phyloP scores from a whole-genome alignment of 441 rosid genomes.

The Adansonia grandidieri region DNA sequence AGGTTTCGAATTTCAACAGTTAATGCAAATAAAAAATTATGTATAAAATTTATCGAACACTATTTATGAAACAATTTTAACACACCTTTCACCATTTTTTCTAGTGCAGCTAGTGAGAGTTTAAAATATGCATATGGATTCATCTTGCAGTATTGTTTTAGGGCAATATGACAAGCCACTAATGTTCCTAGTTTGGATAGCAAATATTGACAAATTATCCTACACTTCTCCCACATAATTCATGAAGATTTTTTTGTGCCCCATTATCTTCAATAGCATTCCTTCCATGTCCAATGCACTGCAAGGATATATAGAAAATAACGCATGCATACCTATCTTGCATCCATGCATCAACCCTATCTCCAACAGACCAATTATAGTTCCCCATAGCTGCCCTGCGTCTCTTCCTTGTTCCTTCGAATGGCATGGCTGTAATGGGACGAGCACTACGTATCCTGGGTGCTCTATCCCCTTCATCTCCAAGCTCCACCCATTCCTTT shows the following conservation, averaged over 20 bases:
- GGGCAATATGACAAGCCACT: not conserved
- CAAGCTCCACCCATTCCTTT: constrained; percentile 82
- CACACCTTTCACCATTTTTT: not conserved
- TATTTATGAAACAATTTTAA: not conserved
- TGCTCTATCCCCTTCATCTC: constrained; percentile 57
- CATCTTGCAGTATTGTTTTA: not conserved
- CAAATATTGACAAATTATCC: constrained; percentile 18
- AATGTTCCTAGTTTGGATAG: not conserved
- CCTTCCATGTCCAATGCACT: not conserved
- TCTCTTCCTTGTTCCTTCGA: constrained; percentile 98
- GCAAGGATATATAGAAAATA: constrained; percentile 15
- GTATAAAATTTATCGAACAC: not conserved
- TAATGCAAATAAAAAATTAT: not conserved
- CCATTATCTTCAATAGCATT: not conserved
- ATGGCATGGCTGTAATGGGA: constrained; percentile 67
- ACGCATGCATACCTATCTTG: constrained; percentile 63
- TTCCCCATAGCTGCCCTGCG: constrained; percentile 85
- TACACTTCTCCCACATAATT: not conserved
- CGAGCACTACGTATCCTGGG: constrained; percentile 84
- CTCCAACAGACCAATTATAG: constrained; percentile 83
- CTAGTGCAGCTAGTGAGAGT: not conserved
- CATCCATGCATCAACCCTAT: constrained; percentile 89
- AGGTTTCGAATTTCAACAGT: constrained; percentile 9
- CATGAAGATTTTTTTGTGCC: not conserved
- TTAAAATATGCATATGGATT: not conserved